phyloP scores from a whole-genome alignment of 2,329 filamentous ascomycete species.

The Ambrosiella xylebori region DNA sequence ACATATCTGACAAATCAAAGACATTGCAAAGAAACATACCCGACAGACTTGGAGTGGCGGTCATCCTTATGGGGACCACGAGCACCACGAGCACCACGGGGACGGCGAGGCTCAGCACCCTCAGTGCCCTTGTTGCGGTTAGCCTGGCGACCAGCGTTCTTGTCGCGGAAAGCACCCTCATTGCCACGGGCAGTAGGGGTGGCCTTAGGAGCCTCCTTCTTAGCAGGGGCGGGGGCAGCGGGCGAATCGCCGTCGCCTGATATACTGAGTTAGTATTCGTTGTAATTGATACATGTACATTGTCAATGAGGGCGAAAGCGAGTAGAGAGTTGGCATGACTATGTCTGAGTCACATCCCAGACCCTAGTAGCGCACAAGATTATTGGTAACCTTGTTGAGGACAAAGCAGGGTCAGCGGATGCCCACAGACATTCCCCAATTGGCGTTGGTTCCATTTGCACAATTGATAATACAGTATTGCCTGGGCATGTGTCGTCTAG shows the following conservation, averaged over 20 bases:
- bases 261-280: not conserved
- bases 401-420: not conserved
- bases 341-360: not conserved
- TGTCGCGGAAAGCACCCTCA: conserved; percentile 84
- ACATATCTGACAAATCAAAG: not conserved
- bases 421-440: not conserved
- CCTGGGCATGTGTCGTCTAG: not conserved
- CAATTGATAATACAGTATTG: not conserved
- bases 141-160: conserved; percentile 59
- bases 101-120: conserved; percentile 41
- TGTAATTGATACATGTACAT: not conserved
- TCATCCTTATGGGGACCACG: conserved; percentile 37
- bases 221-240: conserved; percentile 48
- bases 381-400: too few species aligned
- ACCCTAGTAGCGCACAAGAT: too few species aligned
- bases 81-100: conserved; percentile 39
- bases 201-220: conserved; percentile 80
- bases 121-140: conserved; percentile 71
- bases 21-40: conserved; percentile 23
- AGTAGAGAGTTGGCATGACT: not conserved
- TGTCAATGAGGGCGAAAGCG: not conserved
- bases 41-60: conserved; percentile 32
- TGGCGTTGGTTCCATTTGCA: not conserved
- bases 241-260: conserved; percentile 12
- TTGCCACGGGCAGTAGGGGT: conserved; percentile 49